These are phyloP conservation scores for Kluyveromyces sp. DNA, from an alignment of 1,139 yeast genomes.

Conservation along the genomic window DNA sequence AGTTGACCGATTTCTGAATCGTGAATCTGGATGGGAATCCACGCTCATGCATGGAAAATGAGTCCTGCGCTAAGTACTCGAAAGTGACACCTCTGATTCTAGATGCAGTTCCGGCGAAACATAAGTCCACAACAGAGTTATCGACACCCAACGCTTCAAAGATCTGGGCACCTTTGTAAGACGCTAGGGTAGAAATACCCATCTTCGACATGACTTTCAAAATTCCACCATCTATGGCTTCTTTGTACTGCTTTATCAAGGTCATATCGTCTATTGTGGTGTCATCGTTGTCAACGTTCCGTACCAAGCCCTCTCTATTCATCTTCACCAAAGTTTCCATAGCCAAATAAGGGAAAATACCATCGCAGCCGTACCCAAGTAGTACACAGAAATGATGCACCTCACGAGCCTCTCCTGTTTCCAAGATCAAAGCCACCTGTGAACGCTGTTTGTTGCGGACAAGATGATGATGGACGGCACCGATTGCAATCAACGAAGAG, in stretches of 20 bases:
- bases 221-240: slow-evolving; percentile 83
- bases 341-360: slow-evolving; percentile 87
- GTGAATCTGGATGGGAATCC: slow-evolving; percentile 81
- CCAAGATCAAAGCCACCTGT: slow-evolving; percentile 83
- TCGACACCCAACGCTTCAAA: slow-evolving; percentile 96
- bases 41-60: slow-evolving; percentile 84
- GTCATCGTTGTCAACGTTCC: slow-evolving; percentile 39
- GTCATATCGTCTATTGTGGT: slow-evolving; percentile 45
- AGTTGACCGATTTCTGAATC: slow-evolving; percentile 55
- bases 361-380: slow-evolving; percentile 97
- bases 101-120: slow-evolving; percentile 96
- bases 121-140: slow-evolving; percentile 88
- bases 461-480: slow-evolving; percentile 95
- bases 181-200: slow-evolving; percentile 97
- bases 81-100: slow-evolving; percentile 94
- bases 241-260: slow-evolving; percentile 69
- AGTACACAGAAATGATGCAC: slow-evolving; percentile 93
- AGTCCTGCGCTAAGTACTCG: slow-evolving; percentile 94
- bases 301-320: slow-evolving; percentile 72
- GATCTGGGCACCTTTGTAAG: slow-evolving; percentile 97
- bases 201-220: slow-evolving; percentile 96
- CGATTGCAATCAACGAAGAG: slow-evolving; percentile 88
- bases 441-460: slow-evolving; percentile 96
- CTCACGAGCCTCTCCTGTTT: slow-evolving; percentile 96
- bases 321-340: slow-evolving; percentile 82